Percentiles rank a stretch among this genome's conserved stretches.
Conservation (phyloP, 805 yeast genomes). For the Schwanniomyces pseudopolymorphus region DNA sequence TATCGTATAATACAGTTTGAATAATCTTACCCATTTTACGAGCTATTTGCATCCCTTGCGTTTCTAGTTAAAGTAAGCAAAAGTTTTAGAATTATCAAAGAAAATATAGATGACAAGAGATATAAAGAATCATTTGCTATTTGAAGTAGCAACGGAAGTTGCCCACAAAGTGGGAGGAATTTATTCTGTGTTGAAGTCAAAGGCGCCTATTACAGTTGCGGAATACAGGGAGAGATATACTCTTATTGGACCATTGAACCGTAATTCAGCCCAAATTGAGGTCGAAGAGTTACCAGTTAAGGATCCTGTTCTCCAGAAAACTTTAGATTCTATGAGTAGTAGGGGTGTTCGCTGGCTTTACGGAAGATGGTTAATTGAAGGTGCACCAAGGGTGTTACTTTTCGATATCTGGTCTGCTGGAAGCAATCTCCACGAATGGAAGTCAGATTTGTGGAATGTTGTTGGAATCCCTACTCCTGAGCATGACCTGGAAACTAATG, state of each 20-base stretch:
- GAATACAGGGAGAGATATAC: conserved; percentile 88
- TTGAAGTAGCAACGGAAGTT: conserved; percentile 96
- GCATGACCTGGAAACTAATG: conserved; percentile 84
- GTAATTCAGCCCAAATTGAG: conserved; percentile 70
- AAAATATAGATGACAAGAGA: conserved; percentile 64
- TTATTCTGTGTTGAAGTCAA: conserved; percentile 92
- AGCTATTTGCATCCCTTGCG: neutral
- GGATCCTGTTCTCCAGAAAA: conserved; percentile 53
- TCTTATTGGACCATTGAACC: conserved; percentile 82
- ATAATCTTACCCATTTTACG: neutral
- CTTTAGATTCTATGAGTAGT: conserved; percentile 75
- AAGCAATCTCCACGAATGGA: conserved; percentile 82
- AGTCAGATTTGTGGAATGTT: conserved; percentile 83
- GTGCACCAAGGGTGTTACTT: conserved; percentile 89
- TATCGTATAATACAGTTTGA: neutral
- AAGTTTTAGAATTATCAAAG: neutral
- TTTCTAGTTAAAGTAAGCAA: neutral
- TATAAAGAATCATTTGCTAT: conserved; percentile 80
- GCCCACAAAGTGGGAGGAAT: conserved; percentile 98
- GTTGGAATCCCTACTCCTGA: conserved; percentile 95
- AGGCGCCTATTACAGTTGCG: conserved; percentile 94
- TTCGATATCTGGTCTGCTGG: conserved; percentile 83
- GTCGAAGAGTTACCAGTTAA: conserved; percentile 71
- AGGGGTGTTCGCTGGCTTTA: conserved; percentile 83
- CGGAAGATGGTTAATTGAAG: conserved; percentile 97